phyloP scores from a whole-genome alignment of 208 protist species.

The Crithidia expoeki region DNA sequence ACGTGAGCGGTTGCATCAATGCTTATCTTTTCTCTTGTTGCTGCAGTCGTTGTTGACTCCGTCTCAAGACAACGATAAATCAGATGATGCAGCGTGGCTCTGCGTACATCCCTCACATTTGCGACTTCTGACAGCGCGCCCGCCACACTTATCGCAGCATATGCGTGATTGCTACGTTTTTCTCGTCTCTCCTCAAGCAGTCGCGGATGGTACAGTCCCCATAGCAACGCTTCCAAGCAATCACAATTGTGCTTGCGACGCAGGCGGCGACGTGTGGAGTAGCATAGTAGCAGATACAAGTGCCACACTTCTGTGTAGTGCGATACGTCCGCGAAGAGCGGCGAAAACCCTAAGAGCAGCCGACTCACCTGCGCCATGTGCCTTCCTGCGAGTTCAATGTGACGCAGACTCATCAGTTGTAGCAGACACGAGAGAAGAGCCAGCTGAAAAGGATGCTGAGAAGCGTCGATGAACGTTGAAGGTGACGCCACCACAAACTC shows the following conservation, averaged over 20 bases:
- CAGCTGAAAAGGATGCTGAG: background rate
- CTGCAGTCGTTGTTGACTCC: background rate
- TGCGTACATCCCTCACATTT: background rate
- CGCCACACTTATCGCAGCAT: background rate
- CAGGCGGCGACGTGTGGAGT: constrained; percentile 31
- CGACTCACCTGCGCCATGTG: constrained; percentile 29
- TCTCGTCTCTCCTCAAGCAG: background rate
- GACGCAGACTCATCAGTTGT: background rate
- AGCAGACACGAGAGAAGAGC: constrained; percentile 12
- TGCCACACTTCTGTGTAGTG: constrained; percentile 6
- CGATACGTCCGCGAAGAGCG: background rate
- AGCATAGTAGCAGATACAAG: constrained; percentile 30
- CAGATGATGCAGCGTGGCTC: constrained; percentile 28
- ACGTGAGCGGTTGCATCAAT: background rate
- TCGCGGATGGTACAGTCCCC: constrained; percentile 15
- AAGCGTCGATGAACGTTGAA: background rate
- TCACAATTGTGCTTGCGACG: constrained; percentile 26
- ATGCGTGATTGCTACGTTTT: background rate
- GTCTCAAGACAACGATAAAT: constrained; percentile 25
- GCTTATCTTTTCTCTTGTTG: too few species aligned
- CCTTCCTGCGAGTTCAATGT: constrained; percentile 12
- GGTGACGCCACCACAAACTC: constrained; percentile 31
- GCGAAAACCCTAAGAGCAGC: constrained; percentile 6
- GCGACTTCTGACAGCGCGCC: background rate
- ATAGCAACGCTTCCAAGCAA: constrained; percentile 36